These are phyloP conservation scores for Dactylellina leptospora DNA, from an alignment of 2,329 filamentous ascomycete genomes.

Conservation along the genomic window DNA sequence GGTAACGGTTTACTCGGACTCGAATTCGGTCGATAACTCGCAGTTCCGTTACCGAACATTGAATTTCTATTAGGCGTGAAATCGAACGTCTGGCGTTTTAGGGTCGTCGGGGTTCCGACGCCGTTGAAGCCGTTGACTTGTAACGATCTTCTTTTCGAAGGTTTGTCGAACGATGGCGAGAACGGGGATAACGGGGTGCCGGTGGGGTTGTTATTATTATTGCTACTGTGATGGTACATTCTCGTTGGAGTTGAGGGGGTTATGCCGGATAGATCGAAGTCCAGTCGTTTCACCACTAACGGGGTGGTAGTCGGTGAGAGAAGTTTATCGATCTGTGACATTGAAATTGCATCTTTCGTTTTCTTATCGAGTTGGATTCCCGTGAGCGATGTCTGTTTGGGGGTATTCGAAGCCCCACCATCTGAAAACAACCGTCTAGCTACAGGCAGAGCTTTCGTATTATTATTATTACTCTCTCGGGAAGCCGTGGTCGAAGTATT, in stretches of 20 bases:
- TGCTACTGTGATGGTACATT: no score
- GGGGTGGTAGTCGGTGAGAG: conserved; percentile 42
- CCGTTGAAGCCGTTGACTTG: conserved; percentile 14
- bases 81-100: conserved; percentile 48
- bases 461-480: not conserved
- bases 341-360: conserved; percentile 39
- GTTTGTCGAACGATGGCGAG: conserved; percentile 23
- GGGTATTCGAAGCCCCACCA: conserved; percentile 11
- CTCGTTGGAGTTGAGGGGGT: conserved; percentile 34
- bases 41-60: not conserved
- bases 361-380: conserved; percentile 38
- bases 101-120: conserved; percentile 11
- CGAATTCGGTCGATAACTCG: conserved; percentile 27
- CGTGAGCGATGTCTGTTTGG: not conserved
- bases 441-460: conserved; percentile 13
- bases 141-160: conserved; percentile 27
- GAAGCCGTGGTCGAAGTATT: not conserved
- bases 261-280: conserved; percentile 23
- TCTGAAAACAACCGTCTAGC: conserved; percentile 57
- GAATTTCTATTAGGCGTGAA: conserved; percentile 19
- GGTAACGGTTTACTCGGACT: conserved; percentile 32
- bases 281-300: conserved; percentile 32
- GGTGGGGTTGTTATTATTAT: not conserved
- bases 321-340: conserved; percentile 47
- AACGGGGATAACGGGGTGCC: conserved; percentile 27